Conservation (phyloP, 192 early-diverging fungal genomes). For the Podila horticola region DNA sequence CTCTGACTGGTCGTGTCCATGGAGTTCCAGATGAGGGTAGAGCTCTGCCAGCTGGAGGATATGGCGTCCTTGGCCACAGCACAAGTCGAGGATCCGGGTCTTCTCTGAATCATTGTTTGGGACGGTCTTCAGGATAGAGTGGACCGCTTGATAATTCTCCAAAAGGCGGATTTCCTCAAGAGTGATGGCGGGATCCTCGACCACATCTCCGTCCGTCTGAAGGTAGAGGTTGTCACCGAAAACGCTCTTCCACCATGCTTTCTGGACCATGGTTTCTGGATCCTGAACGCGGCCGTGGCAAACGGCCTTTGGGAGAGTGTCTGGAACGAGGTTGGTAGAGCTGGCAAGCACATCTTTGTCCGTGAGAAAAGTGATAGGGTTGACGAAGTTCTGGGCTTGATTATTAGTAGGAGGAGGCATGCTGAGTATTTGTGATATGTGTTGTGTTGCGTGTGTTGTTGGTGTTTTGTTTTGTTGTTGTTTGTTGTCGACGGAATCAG, state of each 20-base stretch:
- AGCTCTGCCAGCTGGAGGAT: constrained; percentile 58
- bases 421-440: background rate
- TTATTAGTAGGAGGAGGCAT: constrained; percentile 2
- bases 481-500: too few species aligned
- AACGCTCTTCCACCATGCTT: constrained; percentile 69
- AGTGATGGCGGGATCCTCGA: constrained; percentile 74
- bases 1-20: constrained; percentile 73
- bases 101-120: background rate
- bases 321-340: background rate
- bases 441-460: too few species aligned
- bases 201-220: constrained; percentile 75
- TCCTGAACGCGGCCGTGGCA: constrained; percentile 60
- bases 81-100: constrained; percentile 65
- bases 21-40: constrained; percentile 62
- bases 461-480: too few species aligned
- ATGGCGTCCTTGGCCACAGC: constrained; percentile 77
- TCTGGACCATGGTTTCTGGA: constrained; percentile 62
- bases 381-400: constrained; percentile 11
- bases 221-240: constrained; percentile 70
- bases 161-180: constrained; percentile 63
- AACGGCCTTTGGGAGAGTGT: background rate
- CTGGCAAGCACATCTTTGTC: constrained; percentile 23
- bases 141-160: constrained; percentile 23
- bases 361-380: constrained; percentile 19
- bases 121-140: background rate